Percentiles rank a stretch among this genome's conserved stretches.
These are phyloP conservation scores for Malassezia nana DNA, from an alignment of 1,284 basidiomycete species.

Conservation along the genomic window DNA sequence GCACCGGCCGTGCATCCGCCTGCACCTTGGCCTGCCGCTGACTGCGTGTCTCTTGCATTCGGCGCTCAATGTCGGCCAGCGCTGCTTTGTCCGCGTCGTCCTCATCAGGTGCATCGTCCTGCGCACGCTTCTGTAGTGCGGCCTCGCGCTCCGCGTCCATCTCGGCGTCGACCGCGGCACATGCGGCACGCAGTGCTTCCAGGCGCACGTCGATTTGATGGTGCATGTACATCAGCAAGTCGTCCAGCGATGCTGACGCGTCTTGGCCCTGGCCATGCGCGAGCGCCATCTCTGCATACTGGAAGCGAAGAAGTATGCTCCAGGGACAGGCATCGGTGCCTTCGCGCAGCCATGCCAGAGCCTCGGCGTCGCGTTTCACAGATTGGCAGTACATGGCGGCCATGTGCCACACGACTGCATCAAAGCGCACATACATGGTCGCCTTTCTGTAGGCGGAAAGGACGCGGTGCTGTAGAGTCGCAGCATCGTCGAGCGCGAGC, in stretches of 20 bases:
- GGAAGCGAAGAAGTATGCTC: conserved; percentile 78
- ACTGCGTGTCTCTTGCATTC: conserved; percentile 50
- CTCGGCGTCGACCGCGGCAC: conserved; percentile 49
- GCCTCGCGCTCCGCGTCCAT: conserved; percentile 24
- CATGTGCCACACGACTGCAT: conserved; percentile 92
- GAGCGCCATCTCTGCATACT: conserved; percentile 76
- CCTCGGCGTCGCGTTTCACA: conserved; percentile 71
- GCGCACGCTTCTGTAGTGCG: conserved; percentile 15
- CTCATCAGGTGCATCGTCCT: conserved; percentile 32
- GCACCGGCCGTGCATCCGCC: conserved; percentile 47
- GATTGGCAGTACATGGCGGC: conserved; percentile 69
- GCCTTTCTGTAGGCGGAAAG: conserved; percentile 79
- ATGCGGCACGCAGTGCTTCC: conserved; percentile 52
- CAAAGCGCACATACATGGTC: conserved; percentile 80
- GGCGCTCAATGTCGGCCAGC: conserved; percentile 56
- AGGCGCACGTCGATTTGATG: conserved; percentile 65
- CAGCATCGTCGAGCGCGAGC: conserved; percentile 72
- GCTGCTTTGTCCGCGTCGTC: conserved; percentile 50
- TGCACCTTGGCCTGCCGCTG: conserved; percentile 43
- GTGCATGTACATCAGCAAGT: conserved; percentile 62
- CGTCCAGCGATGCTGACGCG: conserved; percentile 52
- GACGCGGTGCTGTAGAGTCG: conserved; percentile 59
- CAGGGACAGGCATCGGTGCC: conserved; percentile 80
- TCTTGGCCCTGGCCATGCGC: conserved; percentile 50
- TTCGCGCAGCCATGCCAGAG: conserved; percentile 65